Base-by-base conservation (phyloP, 805 yeast species). In the Yarrowia alimentaria region DNA sequence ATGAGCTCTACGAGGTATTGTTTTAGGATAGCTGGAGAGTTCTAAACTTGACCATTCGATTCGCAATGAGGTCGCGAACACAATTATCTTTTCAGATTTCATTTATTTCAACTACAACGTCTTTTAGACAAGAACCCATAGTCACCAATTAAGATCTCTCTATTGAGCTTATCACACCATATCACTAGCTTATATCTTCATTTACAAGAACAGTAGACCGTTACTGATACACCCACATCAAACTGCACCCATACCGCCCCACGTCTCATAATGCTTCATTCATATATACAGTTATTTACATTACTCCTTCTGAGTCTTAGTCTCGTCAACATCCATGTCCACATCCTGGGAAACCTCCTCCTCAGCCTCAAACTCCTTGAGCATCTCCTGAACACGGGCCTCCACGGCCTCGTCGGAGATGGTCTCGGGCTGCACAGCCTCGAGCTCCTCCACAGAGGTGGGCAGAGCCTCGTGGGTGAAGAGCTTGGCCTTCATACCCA, bases 401-500 rank as follows among this genome's bases (percentile, higher is more conserved):
- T 42, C 40, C 4, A 42, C 29, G 8, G 32, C 32, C 20, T 28
- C 54, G 16, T 28, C 24, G 22, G 32, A 24, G 5, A 25, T 33
- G 26, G 37, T 51, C 10, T 28, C 40, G 31, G 58, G 56, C 13
- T 60, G 60, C 28, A 64, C 55, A 14, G 58, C 53, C 30, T 69
- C 73, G 64, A 77, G 65, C 53, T 68, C 65, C 42, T 72, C 68
- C 34, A 66, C 61, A 37, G 74, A 64, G 31, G 74, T 72, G 33
- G 50, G 37, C 37, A 78, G 59, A 13, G 77, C 67, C 63, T 81
- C 84, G 45, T 70, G 66, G 22, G 75, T 72, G 60, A 70, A 83
- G 40, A 89, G 71, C 54, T 74, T 75, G 35, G 94, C 93, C 62
- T 81, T 82, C 65, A 89, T 79, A 58, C 91, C 88, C 8, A 93